These are phyloP conservation scores for Pseudonectria foliicola DNA, from an alignment of 2,329 filamentous ascomycete species.

Conservation along the genomic window DNA sequence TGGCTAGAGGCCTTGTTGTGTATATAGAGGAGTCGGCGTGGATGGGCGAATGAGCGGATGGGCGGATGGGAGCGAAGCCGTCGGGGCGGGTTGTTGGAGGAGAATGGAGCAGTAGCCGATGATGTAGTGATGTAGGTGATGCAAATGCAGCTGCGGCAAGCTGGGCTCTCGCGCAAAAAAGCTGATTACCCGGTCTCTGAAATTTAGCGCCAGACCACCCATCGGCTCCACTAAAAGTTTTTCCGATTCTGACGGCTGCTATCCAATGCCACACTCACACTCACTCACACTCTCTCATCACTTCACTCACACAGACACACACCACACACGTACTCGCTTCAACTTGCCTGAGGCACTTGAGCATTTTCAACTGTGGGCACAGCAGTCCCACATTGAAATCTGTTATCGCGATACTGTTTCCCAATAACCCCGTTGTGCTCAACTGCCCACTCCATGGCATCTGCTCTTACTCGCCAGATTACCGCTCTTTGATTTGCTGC, in stretches of 20 bases:
- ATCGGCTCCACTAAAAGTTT: conserved; percentile 23
- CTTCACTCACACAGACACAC: too few species aligned
- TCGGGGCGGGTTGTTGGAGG: conserved; percentile 18
- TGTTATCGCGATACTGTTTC: too few species aligned
- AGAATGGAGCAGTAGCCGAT: conserved; percentile 22
- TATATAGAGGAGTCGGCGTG: conserved; percentile 14
- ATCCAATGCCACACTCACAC: conserved; percentile 3
- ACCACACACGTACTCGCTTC: too few species aligned
- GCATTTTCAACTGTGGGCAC: too few species aligned
- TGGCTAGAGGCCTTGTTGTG: conserved; percentile 22
- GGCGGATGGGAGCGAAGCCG: conserved; percentile 20
- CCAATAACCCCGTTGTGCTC: too few species aligned
- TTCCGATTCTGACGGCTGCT: conserved; percentile 11
- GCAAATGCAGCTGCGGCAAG: conserved; percentile 24
- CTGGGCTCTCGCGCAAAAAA: conserved; percentile 27
- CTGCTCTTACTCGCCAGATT: too few species aligned
- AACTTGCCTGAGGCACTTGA: too few species aligned
- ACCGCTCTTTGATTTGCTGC: too few species aligned
- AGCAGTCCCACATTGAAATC: too few species aligned
- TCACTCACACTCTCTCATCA: conserved; percentile 1
- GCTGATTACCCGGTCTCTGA: conserved; percentile 22
- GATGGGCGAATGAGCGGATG: background rate
- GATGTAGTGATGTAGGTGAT: conserved; percentile 27
- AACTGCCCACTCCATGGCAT: too few species aligned
- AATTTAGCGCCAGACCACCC: conserved; percentile 22